Evolutionary conservation across 257 asterid species (phyloP).

Genomic region (Lycium barbarum): DNA sequence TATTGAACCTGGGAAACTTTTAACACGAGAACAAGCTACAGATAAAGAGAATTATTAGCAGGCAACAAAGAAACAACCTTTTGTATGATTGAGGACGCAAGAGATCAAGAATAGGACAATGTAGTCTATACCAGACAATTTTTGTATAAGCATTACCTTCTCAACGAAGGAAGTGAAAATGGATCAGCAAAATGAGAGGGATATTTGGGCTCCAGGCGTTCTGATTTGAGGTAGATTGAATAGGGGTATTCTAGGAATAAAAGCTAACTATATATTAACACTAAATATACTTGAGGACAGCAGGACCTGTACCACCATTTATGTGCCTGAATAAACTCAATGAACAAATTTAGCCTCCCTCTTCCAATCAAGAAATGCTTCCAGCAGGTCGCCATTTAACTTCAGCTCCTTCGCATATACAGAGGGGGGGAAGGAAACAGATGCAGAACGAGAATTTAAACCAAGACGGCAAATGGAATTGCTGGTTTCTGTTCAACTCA

Average conservation of each 20-base stretch:
- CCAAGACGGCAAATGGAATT: background rate
- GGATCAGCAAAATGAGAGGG: background rate
- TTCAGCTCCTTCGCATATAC: background rate
- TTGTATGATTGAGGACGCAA: background rate
- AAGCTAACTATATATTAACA: background rate
- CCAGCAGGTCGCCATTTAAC: constrained; percentile 14
- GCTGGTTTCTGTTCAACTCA: background rate
- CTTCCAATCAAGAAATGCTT: background rate
- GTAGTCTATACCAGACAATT: background rate
- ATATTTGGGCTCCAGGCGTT: constrained; percentile 8
- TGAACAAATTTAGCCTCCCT: background rate
- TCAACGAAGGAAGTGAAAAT: constrained; percentile 12
- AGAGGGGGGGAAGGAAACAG: background rate
- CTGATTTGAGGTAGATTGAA: background rate
- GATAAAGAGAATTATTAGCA: background rate
- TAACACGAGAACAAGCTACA: background rate
- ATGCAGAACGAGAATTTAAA: background rate
- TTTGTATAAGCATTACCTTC: background rate
- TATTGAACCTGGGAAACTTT: background rate
- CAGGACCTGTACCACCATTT: background rate
- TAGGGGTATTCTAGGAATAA: background rate
- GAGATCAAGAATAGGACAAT: background rate
- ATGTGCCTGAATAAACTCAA: background rate
- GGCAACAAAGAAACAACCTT: background rate
- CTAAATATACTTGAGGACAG: background rate